Evolutionary conservation across 305 asterid species (phyloP).

Genomic region (Rubia occidens): DNA sequence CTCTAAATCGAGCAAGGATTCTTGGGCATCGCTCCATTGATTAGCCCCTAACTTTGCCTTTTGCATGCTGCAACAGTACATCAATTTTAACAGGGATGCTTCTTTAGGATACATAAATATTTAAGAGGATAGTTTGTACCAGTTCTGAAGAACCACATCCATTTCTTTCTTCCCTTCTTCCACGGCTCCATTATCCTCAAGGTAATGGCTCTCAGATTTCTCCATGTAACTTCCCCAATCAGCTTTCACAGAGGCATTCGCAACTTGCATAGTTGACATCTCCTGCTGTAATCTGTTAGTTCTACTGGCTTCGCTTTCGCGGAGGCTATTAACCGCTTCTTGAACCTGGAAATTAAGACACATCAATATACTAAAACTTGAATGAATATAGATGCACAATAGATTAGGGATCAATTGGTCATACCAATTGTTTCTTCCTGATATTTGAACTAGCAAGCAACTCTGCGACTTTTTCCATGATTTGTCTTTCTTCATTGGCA

Average conservation of each 20-base stretch:
- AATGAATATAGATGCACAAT: neutral
- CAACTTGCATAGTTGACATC: conserved; percentile 79
- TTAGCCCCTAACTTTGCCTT: conserved; percentile 76
- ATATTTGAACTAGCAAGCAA: conserved; percentile 86
- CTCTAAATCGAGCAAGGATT: conserved; percentile 65
- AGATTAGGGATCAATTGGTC: conserved; percentile 9
- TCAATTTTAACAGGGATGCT: neutral
- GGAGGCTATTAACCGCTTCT: conserved; percentile 62
- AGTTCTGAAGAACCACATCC: conserved; percentile 57
- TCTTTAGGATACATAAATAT: neutral
- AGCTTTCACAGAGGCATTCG: conserved; percentile 51
- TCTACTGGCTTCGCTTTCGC: conserved; percentile 70
- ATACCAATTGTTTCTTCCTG: conserved; percentile 86
- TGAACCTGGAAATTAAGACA: conserved; percentile 46
- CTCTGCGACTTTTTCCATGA: conserved; percentile 85
- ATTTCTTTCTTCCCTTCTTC: conserved; percentile 61
- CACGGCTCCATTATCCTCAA: conserved; percentile 65
- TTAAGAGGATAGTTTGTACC: conserved; percentile 33
- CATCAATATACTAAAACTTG: neutral
- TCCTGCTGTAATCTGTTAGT: conserved; percentile 68
- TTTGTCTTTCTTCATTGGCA: conserved; percentile 82
- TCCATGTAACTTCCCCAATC: conserved; percentile 60
- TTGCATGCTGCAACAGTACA: conserved; percentile 50
- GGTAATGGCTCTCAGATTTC: conserved; percentile 61
- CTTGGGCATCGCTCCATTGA: conserved; percentile 81